A percentile compares a stretch with the other conserved stretches of the same genome.
Evolutionary conservation across 2,329 filamentous ascomycete genomes (phyloP).

Genomic region (Ceratocystis colombiana): DNA sequence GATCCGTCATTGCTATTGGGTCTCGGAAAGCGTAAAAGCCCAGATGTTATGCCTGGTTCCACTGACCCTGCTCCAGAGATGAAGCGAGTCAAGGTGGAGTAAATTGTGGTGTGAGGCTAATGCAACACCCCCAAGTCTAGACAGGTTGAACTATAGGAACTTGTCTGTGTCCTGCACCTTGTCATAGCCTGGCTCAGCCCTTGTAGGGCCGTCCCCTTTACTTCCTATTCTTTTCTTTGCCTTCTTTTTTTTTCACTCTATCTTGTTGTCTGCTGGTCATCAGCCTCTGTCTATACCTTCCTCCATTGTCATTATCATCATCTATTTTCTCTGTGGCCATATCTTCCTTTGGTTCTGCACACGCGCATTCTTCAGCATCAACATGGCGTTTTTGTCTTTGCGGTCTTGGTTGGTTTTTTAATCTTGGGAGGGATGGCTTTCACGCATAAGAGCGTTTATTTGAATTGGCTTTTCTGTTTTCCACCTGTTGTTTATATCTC

Average conservation of each 20-base stretch:
- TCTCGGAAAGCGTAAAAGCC: conserved; percentile 47
- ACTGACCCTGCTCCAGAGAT: conserved; percentile 38
- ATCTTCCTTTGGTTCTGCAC: conserved; percentile 6
- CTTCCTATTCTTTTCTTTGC: conserved; percentile 14
- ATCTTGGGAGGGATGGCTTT: conserved; percentile 1
- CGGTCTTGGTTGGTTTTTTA: conserved; percentile 11
- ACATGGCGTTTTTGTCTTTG: conserved; percentile 14
- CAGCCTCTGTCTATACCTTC: conserved; percentile 22
- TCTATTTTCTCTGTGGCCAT: conserved; percentile 15
- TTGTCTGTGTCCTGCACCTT: not conserved
- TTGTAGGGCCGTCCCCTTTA: conserved; percentile 10
- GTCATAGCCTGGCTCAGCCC: not conserved
- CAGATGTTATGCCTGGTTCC: conserved; percentile 40
- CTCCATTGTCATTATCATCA: conserved; percentile 12
- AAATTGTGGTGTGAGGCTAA: not conserved
- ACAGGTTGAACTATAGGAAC: not conserved
- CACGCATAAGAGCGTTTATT: not conserved
- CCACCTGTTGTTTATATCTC: not conserved
- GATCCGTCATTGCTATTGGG: conserved; percentile 33
- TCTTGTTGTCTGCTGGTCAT: conserved; percentile 13
- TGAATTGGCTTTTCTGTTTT: conserved; percentile 11
- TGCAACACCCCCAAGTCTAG: not conserved
- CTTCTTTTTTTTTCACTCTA: conserved; percentile 18
- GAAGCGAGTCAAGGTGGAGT: conserved; percentile 47
- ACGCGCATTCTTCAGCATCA: conserved; percentile 13